Percentiles rank a stretch among this genome's conserved stretches.
Evolutionary conservation across 2,329 filamentous ascomycete species (phyloP).

Genomic region (Uncinocarpus reesii): DNA sequence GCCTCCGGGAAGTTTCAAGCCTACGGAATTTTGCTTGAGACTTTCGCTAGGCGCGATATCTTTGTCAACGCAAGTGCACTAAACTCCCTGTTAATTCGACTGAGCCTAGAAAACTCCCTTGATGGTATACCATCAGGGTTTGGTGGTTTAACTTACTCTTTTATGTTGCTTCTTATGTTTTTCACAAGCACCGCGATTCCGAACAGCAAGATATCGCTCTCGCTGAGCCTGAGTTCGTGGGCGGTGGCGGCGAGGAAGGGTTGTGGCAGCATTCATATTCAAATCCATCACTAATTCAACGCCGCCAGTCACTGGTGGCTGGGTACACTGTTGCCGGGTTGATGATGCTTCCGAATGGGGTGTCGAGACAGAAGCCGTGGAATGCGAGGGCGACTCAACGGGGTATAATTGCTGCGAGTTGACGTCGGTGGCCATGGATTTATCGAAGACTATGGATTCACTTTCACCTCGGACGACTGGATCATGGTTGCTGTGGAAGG

Average conservation of each 20-base stretch:
- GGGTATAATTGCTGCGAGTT: conserved; percentile 8
- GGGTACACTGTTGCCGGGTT: background rate
- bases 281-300: conserved; percentile 35
- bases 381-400: background rate
- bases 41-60: conserved; percentile 5
- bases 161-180: conserved; percentile 38
- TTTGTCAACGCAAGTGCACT: conserved; percentile 36
- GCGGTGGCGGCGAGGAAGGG: conserved; percentile 35
- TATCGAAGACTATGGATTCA: conserved; percentile 18
- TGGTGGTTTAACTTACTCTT: conserved; percentile 24
- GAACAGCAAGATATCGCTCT: conserved; percentile 36
- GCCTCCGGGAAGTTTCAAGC: background rate
- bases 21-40: background rate
- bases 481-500: conserved; percentile 6
- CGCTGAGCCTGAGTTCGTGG: conserved; percentile 34
- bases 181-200: conserved; percentile 35
- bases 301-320: conserved; percentile 18
- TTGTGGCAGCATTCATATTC: conserved; percentile 36
- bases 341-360: background rate
- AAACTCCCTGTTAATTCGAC: conserved; percentile 16
- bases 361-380: conserved; percentile 12
- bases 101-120: background rate
- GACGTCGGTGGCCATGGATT: background rate
- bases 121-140: background rate
- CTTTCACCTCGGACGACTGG: conserved; percentile 10